phyloP scores from a whole-genome alignment of 192 early-diverging fungal genomes.

The Coemansia sp. region DNA sequence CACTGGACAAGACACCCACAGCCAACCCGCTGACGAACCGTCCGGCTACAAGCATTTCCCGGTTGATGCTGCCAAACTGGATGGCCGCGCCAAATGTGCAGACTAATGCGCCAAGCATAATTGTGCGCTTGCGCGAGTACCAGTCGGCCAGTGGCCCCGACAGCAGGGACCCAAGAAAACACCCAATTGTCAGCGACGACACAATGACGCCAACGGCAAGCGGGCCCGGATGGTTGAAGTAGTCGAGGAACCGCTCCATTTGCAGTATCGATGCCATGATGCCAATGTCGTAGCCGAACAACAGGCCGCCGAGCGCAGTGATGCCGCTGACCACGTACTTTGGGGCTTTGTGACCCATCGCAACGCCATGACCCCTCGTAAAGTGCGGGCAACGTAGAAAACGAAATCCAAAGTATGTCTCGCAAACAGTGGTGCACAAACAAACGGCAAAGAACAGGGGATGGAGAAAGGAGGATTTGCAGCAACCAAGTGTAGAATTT shows the following conservation, averaged over 20 bases:
- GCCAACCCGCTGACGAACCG: constrained; percentile 41
- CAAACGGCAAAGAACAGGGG: neutral
- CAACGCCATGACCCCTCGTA: constrained; percentile 4
- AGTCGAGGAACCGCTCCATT: constrained; percentile 59
- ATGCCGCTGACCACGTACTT: constrained; percentile 19
- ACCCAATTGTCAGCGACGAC: constrained; percentile 62
- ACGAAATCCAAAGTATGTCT: neutral
- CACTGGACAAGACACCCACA: constrained; percentile 43
- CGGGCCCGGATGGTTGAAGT: constrained; percentile 54
- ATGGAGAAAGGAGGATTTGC: neutral
- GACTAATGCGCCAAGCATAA: constrained; percentile 34
- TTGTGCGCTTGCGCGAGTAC: constrained; percentile 57
- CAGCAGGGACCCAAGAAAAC: constrained; percentile 64
- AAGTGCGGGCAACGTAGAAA: neutral
- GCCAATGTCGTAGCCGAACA: constrained; percentile 26
- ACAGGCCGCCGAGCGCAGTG: constrained; percentile 18
- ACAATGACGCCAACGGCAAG: constrained; percentile 56
- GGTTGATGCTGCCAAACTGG: constrained; percentile 41
- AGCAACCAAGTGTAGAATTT: neutral
- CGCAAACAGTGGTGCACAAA: neutral
- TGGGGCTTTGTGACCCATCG: constrained; percentile 13
- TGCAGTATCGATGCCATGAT: constrained; percentile 44
- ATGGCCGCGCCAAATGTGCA: constrained; percentile 45
- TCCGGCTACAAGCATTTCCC: constrained; percentile 37
- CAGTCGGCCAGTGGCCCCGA: constrained; percentile 61